Evolutionary conservation across 1,284 basidiomycete genomes (phyloP), one percentile per base, ranked within the genome.

Genomic region (Malassezia obtusa): DNA sequence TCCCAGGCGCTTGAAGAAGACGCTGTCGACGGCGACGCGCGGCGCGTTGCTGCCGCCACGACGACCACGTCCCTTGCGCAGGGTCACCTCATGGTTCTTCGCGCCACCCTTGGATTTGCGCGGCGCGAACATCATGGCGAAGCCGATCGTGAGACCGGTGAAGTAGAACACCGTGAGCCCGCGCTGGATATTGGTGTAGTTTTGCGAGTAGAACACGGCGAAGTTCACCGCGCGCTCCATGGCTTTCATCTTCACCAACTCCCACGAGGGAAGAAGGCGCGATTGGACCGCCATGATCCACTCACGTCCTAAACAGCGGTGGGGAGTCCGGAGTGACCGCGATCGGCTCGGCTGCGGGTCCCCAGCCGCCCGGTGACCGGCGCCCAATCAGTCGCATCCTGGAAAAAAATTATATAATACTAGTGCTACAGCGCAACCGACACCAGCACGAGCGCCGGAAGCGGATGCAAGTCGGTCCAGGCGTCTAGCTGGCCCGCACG

Each of bases 1-100:
- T 40, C 81, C 80, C 25, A 98, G 79, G 10, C 89, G 81, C 63
- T 83, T 80, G 67, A 91, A 91, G 77, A 96, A 96, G 15, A 87
- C 74, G 0, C 85, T 86, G 75, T 96, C 91, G 31, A 94, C 84
- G 82, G 89, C 74, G 5, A 75, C 74, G 6, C 69, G 54, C 1
- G 68, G 68, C 24, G 61, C 59, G 35, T 37, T 46, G 31, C 49
- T 49, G 55, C 65, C 58, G 35, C 53, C 57, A 36, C 59, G 60
- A 25, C 63, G 43, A 14, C 60, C 53, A n/a, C 55, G 57, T 25
- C 59, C 59, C 9, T 50, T 39, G n/a, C 60, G 45, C 62, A 24
- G 45, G 30, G 31, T 11, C 30, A 2, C 15, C 33, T 4, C 6
- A 11, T 17, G 40, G 3, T 33, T 45, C 40, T 11, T 43, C 26